Base-by-base conservation (phyloP, 768 basidiomycete species). In the Saitozyma sp. region DNA sequence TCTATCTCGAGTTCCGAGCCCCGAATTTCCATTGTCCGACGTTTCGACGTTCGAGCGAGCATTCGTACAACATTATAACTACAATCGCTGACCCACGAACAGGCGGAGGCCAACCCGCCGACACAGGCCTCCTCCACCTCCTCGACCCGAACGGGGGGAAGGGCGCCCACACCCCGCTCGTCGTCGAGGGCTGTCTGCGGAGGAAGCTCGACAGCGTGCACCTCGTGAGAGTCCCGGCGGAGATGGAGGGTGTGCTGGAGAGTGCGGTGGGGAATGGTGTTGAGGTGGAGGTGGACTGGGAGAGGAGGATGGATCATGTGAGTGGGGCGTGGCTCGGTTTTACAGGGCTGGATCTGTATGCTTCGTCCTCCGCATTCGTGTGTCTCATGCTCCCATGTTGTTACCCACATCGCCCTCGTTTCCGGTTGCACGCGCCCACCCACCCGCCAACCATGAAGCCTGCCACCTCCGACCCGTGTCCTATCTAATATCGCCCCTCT, bases 21-120 rank as follows among this genome's bases (percentile, higher is more conserved):
- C n/a, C n/a, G n/a, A n/a, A n/a, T n/a, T n/a, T n/a, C n/a, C n/a
- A n/a, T n/a, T n/a, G n/a, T n/a, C 49, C 41, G 58, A 37, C 19
- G n/a, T 20, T 7, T 10, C 19, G 43, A 29, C 6, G 49, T 29
- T 4, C 20, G 52, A 38, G 16, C 41, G 20, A 16, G 29, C n/a
- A 13, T 13, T 57, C 20, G 45, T 20, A 13, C 8, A 40, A 11
- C 8, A 37, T 10, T 10, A 29, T 9, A n/a, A n/a, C 17, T 11
- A 19, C n/a, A 52, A 17, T 10, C 43, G 54, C 59, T 63, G 60
- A 59, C n/a, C n/a, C 42, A 8, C n/a, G 45, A 10, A 37, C 52
- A 78, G 77, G 78, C 16, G 78, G 78, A 14, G 78, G 78, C 43
- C 78, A 79, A 52, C 78, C 78, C 0, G 67, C 70, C 20, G 78